Base-by-base conservation (phyloP, 768 basidiomycete species). In the Tricholoma hemisulphureum region DNA sequence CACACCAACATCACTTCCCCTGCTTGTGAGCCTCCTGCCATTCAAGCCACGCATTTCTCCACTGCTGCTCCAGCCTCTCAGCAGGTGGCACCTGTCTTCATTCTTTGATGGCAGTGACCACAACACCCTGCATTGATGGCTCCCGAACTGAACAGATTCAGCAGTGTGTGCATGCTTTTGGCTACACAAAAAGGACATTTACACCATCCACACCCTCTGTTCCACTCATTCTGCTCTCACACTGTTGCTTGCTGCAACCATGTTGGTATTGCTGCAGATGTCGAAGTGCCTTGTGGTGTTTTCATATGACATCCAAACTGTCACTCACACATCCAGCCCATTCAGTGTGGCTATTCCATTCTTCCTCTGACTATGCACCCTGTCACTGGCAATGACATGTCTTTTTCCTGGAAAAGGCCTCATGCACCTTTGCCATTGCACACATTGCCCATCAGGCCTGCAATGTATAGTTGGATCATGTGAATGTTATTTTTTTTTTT, bases 181-280 rank as follows among this genome's bases (percentile, higher is more conserved):
- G 39, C 53, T 54, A 41, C 21, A 37, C 21, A 39, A 35, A 26
- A 54, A 54, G 24, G n/a, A 16, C 48, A 16, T 24, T 14, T 20
- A 31, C 13, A 51, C 28, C 50, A 23, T 51, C 43, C 43, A 46
- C 18, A 46, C 43, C 46, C 46, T 49, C 46, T 6, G 6, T 21
- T 51, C 49, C 28, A 51, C 49, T 34, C 51, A 53, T 21, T 53
- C 52, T 39, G 52, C 52, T 53, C 32, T 53, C 51, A 37, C 51
- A 21, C 39, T 37, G 34, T 37, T n/a, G 51, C 51, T 53, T 53
- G 23, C 52, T 20, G 52, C 52, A 24, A 32, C 35, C 21, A 16
- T 4, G 20, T 53, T 6, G 37, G 52, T 39, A 53, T 21, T 53
- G 51, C 51, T 37, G 31, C 34, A 53, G 51, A 37, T 53, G 51